phyloP scores from a whole-genome alignment of 208 protist species.

The Trypanosoma mega region DNA sequence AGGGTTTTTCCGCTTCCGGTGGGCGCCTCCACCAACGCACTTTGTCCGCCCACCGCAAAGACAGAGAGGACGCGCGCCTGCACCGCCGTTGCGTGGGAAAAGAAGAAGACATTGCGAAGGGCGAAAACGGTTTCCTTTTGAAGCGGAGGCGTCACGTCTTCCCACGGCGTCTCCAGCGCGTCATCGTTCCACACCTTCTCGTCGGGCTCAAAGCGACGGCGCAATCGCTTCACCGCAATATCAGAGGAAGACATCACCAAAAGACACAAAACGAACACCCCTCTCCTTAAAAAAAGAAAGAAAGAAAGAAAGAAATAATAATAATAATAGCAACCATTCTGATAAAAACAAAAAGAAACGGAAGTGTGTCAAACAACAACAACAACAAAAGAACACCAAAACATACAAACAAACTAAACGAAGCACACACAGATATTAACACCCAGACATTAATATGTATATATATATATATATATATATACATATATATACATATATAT shows the following conservation, averaged over 20 bases:
- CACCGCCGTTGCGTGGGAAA: slow-evolving; percentile 89
- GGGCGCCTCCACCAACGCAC: slow-evolving; percentile 93
- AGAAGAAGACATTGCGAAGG: slow-evolving; percentile 89
- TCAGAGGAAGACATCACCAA: slow-evolving; percentile 31
- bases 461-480: not conserved
- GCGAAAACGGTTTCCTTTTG: slow-evolving; percentile 76
- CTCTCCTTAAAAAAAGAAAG: not conserved
- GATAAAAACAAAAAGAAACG: slow-evolving; percentile 6
- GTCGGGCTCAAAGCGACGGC: slow-evolving; percentile 79
- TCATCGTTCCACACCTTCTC: slow-evolving; percentile 83
- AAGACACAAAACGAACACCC: too few relatives aligned
- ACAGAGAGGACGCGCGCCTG: slow-evolving; percentile 68
- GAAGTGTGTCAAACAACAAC: too few relatives aligned
- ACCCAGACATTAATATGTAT: not conserved
- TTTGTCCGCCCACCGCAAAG: slow-evolving; percentile 45
- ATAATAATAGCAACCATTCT: slow-evolving; percentile 1
- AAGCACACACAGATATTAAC: too few relatives aligned
- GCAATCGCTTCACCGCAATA: slow-evolving; percentile 63
- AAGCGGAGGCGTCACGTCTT: slow-evolving; percentile 64
- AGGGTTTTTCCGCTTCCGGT: slow-evolving; percentile 98
- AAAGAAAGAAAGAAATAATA: slow-evolving; percentile 19
- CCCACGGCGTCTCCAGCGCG: slow-evolving; percentile 78
- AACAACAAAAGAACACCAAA: too few relatives aligned
- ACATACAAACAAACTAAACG: too few relatives aligned
- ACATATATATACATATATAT: not conserved